Evolutionary conservation across 768 basidiomycete species (phyloP), one percentile per base, ranked within the genome.

Genomic region (Lenzites betulinus): DNA sequence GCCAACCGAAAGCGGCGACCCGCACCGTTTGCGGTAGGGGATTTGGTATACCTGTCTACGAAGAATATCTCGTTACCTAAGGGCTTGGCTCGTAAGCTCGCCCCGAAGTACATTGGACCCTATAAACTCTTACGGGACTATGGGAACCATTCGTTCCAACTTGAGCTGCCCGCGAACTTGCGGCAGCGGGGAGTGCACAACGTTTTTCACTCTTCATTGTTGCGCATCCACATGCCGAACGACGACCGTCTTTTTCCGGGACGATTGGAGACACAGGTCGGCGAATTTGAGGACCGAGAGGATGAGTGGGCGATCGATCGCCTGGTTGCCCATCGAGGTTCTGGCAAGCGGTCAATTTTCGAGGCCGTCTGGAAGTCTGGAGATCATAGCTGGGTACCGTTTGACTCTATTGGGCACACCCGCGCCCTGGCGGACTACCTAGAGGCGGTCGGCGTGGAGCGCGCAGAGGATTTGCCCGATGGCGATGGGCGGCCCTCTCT

Each of bases 191-290:
- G 71, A 0, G 62, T 78, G 7, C 70, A 76, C 51, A 63, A 66
- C 0, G 61, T 64, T 1, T 77, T 78, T 35, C 77, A 78, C 44
- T 62, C 71, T 0, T 72, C 67, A 0, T 53, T 75, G 1, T 58
- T 79, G 0, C 51, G 70, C 0, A 68, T 71, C n/a, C 75, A 78
- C 48, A 44, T 66, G 7, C 70, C 72, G 1, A 77, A 75, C 52
- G 72, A 76, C 53, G 73, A 77, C 50, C 13, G 69, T 1, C 28
- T 58, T 28, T 75, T 75, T 52, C 71, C 72, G 2, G 58, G 58
- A 18, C 48, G 58, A 22, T 28, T 59, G 4, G 58, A 51, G n/a
- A 43, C 20, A 2, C 55, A 57, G 36, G 38, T 75, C 25, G 35
- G 42, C 0, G 68, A 57, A 8, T 46, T 70, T 9, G 66, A 65